Conservation (phyloP, 768 basidiomycete species). For the Mycena chlorophos region DNA sequence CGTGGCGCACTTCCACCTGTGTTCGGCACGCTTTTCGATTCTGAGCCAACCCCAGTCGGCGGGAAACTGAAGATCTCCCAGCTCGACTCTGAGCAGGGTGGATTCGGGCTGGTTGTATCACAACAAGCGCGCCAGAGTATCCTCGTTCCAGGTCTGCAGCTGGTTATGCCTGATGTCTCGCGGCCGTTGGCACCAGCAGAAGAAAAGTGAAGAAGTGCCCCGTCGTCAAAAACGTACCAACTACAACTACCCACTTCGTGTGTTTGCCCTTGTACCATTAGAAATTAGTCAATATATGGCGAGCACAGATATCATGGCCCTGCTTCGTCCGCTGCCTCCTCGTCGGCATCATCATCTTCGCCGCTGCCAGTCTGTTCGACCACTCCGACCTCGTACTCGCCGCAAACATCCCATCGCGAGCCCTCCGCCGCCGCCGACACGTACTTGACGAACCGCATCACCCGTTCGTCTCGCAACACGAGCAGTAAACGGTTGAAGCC, state of each 20-base stretch:
- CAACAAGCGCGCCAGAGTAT: conserved; percentile 17
- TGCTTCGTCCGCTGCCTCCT: not conserved
- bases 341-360: conserved; percentile 23
- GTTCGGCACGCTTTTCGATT: conserved; percentile 25
- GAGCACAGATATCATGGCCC: no score
- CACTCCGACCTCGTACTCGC: conserved; percentile 90
- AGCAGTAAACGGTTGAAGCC: conserved; percentile 88
- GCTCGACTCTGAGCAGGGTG: conserved; percentile 13
- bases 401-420: conserved; percentile 90
- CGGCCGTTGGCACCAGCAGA: conserved; percentile 9
- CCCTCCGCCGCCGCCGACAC: conserved; percentile 86
- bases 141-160: conserved; percentile 8
- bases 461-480: conserved; percentile 88
- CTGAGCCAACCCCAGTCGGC: conserved; percentile 18
- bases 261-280: no score
- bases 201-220: no score
- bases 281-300: no score
- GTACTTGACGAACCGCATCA: conserved; percentile 96
- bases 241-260: no score
- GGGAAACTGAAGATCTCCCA: conserved; percentile 19
- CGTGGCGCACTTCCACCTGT: conserved; percentile 34
- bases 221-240: no score
- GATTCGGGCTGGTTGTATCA: conserved; percentile 21
- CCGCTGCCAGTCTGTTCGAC: conserved; percentile 63
- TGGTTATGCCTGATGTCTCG: conserved; percentile 11